Percentiles rank a stretch among this genome's conserved stretches.
These are phyloP conservation scores for Panicum miliaceum DNA, from an alignment of 176 grass and related monocot genomes.

Conservation along the genomic window DNA sequence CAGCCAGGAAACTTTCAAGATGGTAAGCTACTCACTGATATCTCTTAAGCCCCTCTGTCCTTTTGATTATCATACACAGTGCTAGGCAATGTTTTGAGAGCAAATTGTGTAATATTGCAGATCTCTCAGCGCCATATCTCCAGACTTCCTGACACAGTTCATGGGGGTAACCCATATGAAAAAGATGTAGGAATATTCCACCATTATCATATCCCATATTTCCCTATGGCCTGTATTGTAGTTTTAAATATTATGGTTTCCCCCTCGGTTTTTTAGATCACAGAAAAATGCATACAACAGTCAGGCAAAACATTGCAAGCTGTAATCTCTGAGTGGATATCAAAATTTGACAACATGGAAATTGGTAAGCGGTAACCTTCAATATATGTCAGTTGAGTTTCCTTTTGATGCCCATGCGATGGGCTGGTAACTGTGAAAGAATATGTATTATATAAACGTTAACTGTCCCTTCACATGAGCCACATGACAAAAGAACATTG, in stretches of 20 bases:
- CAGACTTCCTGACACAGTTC: conserved; percentile 69
- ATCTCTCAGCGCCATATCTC: conserved; percentile 61
- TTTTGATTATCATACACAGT: conserved; percentile 11
- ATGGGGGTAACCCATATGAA: conserved; percentile 86
- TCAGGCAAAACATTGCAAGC: conserved; percentile 83
- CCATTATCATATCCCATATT: conserved; percentile 22
- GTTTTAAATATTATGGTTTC: conserved; percentile 41
- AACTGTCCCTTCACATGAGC: conserved; percentile 5
- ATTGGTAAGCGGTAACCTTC: conserved; percentile 80
- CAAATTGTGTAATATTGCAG: conserved; percentile 50
- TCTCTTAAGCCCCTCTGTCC: background rate
- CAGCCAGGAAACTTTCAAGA: conserved; percentile 71
- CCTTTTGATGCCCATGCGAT: conserved; percentile 13
- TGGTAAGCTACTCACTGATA: conserved; percentile 42
- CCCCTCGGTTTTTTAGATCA: conserved; percentile 67
- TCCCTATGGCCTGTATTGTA: conserved; percentile 17
- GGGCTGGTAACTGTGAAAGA: background rate
- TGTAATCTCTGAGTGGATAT: conserved; percentile 86
- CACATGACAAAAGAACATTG: background rate
- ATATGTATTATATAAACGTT: conserved; percentile 18
- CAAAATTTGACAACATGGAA: conserved; percentile 90
- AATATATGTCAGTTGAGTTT: background rate
- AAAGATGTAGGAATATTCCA: conserved; percentile 67
- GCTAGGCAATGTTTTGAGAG: conserved; percentile 28
- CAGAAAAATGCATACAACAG: conserved; percentile 88